Evolutionary conservation across 2,329 filamentous ascomycete genomes (phyloP), one percentile per base, ranked within the genome.

Genomic region (Colletotrichum eleusines): DNA sequence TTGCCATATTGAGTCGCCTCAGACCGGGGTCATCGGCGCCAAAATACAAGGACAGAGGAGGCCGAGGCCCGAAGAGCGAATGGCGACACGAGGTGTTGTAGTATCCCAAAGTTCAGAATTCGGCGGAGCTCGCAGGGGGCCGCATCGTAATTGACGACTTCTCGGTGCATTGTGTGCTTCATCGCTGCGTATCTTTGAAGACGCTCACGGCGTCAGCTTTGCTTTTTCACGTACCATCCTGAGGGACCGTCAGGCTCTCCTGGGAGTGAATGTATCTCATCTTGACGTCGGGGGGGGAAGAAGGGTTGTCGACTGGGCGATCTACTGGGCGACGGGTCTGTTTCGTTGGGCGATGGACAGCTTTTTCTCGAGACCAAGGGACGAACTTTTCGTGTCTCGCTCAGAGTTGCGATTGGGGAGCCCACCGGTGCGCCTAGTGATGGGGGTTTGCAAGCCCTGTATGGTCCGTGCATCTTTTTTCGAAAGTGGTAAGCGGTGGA

Each of bases 251-350:
- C 88, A 99, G 90, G 87, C 90, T 89, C 91, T 99, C 95, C 88
- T 95, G 90, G 83, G 94, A 97, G 91, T 98, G 94, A 89, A 99
- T 97, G 94, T 98, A 98, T 90, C 93, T 97, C 96, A 98, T 98
- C 88, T 93, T 98, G 92, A 87, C 86, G 85, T 84, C 84, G 80
- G 81, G 83, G 81, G 83, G 82, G 60, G 80, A 81, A 83, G 82
- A 48, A 54, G 81, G 80, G 80, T 63, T 69, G 64, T 71, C 69
- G 69, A 38, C 55, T 69, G 65, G 58, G 50, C 63, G 68, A 63
- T 63, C 35, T 63, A 63, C 59, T 69, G 66, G 69, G 59, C 67
- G 69, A 68, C 64, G 67, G 69, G 69, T 68, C 64, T 62, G 62
- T 55, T 48, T 69, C 69, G 58, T 63, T 71, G 80, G 80, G 80